Conservation (phyloP, 176 grass and related monocot species). For the Hordeum marinum region DNA sequence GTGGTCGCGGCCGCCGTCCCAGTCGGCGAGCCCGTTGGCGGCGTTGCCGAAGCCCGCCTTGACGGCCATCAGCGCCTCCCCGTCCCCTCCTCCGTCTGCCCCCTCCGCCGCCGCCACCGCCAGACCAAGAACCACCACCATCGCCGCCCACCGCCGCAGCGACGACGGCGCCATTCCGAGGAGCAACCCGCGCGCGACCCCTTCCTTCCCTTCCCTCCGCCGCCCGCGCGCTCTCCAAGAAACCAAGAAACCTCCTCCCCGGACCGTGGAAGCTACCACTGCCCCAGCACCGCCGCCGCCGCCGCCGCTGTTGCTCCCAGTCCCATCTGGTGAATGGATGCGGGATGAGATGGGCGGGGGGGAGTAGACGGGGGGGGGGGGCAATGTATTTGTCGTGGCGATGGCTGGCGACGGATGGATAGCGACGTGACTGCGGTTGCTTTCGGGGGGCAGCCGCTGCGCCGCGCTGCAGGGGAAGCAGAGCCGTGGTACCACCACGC, state of each 20-base stretch:
- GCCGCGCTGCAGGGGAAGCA: background rate
- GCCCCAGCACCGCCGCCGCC: background rate
- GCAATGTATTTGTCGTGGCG: conserved; percentile 32
- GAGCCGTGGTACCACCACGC: background rate
- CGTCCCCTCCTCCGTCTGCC: background rate
- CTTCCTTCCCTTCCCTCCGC: background rate
- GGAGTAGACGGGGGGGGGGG: background rate
- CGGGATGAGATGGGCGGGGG: no score
- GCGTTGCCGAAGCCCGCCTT: conserved; percentile 79
- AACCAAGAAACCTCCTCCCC: background rate
- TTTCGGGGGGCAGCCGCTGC: conserved; percentile 49
- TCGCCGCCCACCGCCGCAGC: background rate
- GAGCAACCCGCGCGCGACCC: background rate
- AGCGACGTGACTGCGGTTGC: conserved; percentile 91
- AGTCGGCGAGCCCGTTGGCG: conserved; percentile 71
- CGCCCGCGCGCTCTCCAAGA: background rate
- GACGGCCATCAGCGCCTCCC: conserved; percentile 55
- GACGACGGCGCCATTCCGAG: background rate
- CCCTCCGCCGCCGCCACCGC: background rate
- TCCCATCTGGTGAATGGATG: background rate
- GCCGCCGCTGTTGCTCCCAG: background rate
- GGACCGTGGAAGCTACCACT: background rate
- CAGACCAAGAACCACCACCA: background rate
- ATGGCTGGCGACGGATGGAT: conserved; percentile 33
- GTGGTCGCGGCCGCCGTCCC: conserved; percentile 63